Conservation (phyloP, 345 rosid species). For the Lepidium africanum region DNA sequence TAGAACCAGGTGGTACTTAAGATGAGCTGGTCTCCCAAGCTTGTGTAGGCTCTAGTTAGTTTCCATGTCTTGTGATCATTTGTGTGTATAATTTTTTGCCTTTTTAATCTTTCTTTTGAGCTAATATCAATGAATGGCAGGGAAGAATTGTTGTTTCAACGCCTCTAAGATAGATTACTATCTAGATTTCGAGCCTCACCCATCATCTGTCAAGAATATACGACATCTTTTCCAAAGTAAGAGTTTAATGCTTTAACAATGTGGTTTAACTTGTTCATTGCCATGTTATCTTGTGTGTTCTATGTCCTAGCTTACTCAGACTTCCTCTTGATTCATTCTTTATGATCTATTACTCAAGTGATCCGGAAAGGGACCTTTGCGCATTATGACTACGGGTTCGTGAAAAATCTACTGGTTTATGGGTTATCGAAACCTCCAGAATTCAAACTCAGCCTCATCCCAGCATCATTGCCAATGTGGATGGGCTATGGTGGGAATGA, state of each 20-base stretch:
- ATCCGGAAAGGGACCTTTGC: conserved; percentile 85
- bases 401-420: conserved; percentile 51
- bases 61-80: background rate
- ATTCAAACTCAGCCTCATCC: conserved; percentile 56
- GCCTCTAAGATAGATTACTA: conserved; percentile 53
- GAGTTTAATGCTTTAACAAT: background rate
- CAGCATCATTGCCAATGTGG: conserved; percentile 73
- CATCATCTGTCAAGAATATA: conserved; percentile 78
- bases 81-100: background rate
- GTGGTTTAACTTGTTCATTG: background rate
- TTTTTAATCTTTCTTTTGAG: background rate
- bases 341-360: conserved; percentile 36
- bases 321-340: background rate
- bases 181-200: conserved; percentile 81
- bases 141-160: conserved; percentile 81
- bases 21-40: background rate
- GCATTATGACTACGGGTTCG: conserved; percentile 63
- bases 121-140: conserved; percentile 33
- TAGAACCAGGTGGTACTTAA: background rate
- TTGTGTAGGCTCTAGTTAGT: background rate
- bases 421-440: conserved; percentile 57
- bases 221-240: conserved; percentile 92
- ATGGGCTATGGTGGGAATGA: conserved; percentile 84
- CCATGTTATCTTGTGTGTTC: background rate
- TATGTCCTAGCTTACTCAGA: background rate